Percentiles rank a stretch among this genome's conserved stretches.
These are phyloP conservation scores for Boletus smithii DNA, from an alignment of 1,284 basidiomycete species.

Conservation along the genomic window DNA sequence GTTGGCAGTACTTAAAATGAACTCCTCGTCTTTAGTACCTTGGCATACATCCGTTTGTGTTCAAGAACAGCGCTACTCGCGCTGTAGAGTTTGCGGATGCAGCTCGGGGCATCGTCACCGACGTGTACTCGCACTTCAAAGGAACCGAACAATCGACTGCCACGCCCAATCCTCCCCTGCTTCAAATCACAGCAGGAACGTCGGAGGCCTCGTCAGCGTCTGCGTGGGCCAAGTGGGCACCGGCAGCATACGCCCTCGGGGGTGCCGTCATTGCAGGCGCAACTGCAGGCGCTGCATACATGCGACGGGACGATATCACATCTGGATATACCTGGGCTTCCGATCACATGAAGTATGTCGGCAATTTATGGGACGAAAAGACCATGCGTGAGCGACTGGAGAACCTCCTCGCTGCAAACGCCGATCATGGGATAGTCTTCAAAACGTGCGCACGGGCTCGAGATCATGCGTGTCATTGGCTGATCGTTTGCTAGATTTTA, in stretches of 20 bases:
- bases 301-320: conserved; percentile 69
- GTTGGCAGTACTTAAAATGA: not conserved
- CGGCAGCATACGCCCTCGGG: conserved; percentile 63
- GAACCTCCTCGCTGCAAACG: conserved; percentile 56
- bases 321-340: conserved; percentile 74
- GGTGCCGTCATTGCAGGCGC: conserved; percentile 76
- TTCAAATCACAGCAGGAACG: conserved; percentile 28
- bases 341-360: conserved; percentile 90
- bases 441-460: conserved; percentile 56
- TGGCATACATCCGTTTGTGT: conserved; percentile 81
- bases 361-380: conserved; percentile 81
- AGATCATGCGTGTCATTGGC: not conserved
- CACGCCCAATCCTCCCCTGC: conserved; percentile 26
- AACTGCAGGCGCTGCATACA: conserved; percentile 82
- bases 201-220: conserved; percentile 23
- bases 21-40: conserved; percentile 56
- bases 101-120: conserved; percentile 58
- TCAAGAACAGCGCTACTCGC: conserved; percentile 82
- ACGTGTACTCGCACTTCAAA: conserved; percentile 49
- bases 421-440: conserved; percentile 65
- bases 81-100: conserved; percentile 70
- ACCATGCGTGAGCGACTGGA: conserved; percentile 63
- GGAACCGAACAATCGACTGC: conserved; percentile 40
- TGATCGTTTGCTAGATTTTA: conserved; percentile 59
- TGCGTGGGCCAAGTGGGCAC: conserved; percentile 59